Conservation (phyloP, 2,329 filamentous ascomycete genomes). For the Akanthomyces lecanii region DNA sequence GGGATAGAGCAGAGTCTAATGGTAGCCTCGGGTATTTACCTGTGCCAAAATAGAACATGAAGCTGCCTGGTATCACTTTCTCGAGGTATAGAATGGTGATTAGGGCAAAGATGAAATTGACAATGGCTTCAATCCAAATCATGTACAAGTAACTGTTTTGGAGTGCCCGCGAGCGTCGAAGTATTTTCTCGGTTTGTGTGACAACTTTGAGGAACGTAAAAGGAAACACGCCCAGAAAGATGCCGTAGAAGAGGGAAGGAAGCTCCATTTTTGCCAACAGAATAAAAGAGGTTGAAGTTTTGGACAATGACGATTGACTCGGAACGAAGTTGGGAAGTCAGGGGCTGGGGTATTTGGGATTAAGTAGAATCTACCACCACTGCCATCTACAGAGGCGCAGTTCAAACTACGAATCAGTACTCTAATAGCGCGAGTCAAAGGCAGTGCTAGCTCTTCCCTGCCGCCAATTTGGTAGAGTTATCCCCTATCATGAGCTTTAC, state of each 20-base stretch:
- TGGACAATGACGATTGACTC: no score
- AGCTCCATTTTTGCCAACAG: constrained; percentile 5
- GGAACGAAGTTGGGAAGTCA: no score
- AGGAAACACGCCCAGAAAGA: constrained; percentile 26
- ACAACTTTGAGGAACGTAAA: constrained; percentile 24
- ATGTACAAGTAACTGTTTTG: constrained; percentile 18
- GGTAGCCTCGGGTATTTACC: not conserved
- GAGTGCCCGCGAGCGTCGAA: constrained; percentile 19
- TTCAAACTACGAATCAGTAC: no score
- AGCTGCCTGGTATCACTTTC: not conserved
- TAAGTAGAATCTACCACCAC: no score
- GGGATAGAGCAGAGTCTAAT: no score
- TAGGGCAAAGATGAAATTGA: constrained; percentile 8
- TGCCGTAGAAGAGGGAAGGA: constrained; percentile 23
- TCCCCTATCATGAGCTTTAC: no score
- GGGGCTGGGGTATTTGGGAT: no score
- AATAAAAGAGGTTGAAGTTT: not conserved
- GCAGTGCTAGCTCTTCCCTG: no score
- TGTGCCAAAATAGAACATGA: not conserved
- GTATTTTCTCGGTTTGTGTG: constrained; percentile 22
- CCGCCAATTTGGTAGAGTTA: no score
- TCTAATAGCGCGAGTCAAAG: no score
- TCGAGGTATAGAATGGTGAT: constrained; percentile 11
- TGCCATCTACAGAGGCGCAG: no score
- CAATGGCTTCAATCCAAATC: constrained; percentile 11